Evolutionary conservation across 768 basidiomycete species (phyloP).

Genomic region (Pilatotrama ljubarskyi): DNA sequence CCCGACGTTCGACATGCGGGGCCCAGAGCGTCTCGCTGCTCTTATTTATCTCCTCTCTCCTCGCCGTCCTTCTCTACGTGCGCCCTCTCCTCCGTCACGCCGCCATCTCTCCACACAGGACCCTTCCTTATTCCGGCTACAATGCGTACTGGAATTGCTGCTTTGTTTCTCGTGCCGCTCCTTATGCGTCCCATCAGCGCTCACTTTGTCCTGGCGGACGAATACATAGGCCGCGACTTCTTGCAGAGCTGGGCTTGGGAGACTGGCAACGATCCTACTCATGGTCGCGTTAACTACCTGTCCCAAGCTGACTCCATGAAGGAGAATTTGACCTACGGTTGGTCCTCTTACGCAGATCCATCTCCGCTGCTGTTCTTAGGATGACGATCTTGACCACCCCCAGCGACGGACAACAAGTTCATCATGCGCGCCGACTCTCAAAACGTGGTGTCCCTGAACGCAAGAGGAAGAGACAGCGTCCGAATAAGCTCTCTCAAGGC

Average conservation of each 20-base stretch:
- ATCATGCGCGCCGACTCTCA: constrained; percentile 56
- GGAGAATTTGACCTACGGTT: constrained; percentile 50
- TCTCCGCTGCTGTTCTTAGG: too few species aligned
- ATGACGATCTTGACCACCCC: not conserved
- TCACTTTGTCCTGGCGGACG: constrained; percentile 25
- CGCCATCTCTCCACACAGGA: constrained; percentile 20
- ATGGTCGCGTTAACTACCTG: constrained; percentile 64
- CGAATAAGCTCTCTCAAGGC: constrained; percentile 49
- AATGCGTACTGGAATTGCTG: constrained; percentile 36
- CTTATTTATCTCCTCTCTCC: constrained; percentile 18
- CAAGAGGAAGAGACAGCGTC: constrained; percentile 57
- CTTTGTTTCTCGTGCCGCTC: constrained; percentile 19
- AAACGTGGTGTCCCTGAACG: constrained; percentile 36
- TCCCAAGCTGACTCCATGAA: constrained; percentile 42
- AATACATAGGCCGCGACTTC: constrained; percentile 43
- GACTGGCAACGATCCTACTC: constrained; percentile 57
- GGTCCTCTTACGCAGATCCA: too few species aligned
- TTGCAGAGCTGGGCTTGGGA: constrained; percentile 50
- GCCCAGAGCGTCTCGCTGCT: not conserved
- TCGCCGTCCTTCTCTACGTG: constrained; percentile 29
- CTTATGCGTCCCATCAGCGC: constrained; percentile 24
- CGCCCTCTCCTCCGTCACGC: constrained; percentile 21
- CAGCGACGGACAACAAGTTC: constrained; percentile 46
- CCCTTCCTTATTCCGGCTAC: constrained; percentile 24
- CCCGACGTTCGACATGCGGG: not conserved